Conservation (phyloP, 2,329 filamentous ascomycete genomes). For the Alternaria triticina region DNA sequence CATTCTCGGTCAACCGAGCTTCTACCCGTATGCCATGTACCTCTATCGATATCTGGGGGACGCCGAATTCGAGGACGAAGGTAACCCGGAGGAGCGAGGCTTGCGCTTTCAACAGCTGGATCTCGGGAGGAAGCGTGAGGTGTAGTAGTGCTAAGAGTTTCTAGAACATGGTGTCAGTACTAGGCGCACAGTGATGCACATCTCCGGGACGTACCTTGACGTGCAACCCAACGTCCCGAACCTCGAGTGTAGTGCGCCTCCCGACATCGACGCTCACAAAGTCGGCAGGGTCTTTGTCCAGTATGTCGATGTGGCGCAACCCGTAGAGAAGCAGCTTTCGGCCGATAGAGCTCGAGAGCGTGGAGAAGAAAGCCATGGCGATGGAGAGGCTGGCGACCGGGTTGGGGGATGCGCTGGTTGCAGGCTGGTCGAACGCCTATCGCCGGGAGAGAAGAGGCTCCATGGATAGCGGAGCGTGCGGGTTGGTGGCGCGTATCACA, state of each 20-base stretch:
- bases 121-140: constrained; percentile 68
- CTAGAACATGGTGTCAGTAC: constrained; percentile 55
- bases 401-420: constrained; percentile 12
- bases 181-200: not conserved
- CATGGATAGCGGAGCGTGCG: constrained; percentile 30
- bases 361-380: constrained; percentile 66
- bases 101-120: constrained; percentile 75
- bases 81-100: constrained; percentile 79
- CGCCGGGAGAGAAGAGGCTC: constrained; percentile 28
- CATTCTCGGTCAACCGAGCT: constrained; percentile 34
- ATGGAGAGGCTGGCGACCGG: constrained; percentile 16
- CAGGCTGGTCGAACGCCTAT: constrained; percentile 39
- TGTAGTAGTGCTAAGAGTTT: constrained; percentile 78
- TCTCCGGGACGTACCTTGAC: constrained; percentile 65
- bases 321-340: constrained; percentile 89
- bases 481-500: constrained; percentile 4
- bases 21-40: constrained; percentile 80
- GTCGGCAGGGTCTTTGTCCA: constrained; percentile 87
- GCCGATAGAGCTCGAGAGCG: constrained; percentile 80
- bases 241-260: constrained; percentile 80
- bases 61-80: constrained; percentile 86
- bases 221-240: constrained; percentile 83
- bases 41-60: constrained; percentile 81
- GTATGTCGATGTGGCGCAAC: constrained; percentile 79
- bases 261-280: constrained; percentile 86